Percentiles rank a stretch among this genome's conserved stretches.
Evolutionary conservation across 2,329 filamentous ascomycete genomes (phyloP).

Genomic region (Cladophialophora exuberans): DNA sequence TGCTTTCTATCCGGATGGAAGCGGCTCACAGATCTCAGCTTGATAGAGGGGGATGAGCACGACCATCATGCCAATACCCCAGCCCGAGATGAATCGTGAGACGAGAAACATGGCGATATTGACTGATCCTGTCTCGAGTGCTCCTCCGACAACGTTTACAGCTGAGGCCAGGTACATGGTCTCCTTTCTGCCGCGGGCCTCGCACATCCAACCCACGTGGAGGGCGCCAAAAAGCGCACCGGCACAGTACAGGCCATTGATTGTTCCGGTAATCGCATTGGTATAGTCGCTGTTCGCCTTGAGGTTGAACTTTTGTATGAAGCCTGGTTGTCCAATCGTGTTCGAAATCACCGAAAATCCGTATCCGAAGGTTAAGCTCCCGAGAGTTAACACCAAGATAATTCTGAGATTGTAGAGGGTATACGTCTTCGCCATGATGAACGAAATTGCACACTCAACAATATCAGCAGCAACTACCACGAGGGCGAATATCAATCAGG

Average conservation of each 20-base stretch:
- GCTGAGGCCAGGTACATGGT: constrained; percentile 25
- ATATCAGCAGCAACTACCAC: background rate
- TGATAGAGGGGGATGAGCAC: constrained; percentile 25
- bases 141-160: constrained; percentile 25
- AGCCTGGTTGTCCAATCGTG: constrained; percentile 58
- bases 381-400: constrained; percentile 25
- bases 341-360: constrained; percentile 55
- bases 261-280: constrained; percentile 42
- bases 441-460: no score
- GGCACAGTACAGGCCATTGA: constrained; percentile 28
- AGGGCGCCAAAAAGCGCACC: constrained; percentile 26
- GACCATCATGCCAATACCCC: constrained; percentile 29
- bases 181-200: constrained; percentile 25
- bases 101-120: constrained; percentile 30
- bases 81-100: constrained; percentile 25
- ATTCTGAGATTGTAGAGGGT: constrained; percentile 27
- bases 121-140: constrained; percentile 24
- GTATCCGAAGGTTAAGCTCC: constrained; percentile 52
- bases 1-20: background rate
- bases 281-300: constrained; percentile 35
- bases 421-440: constrained; percentile 25
- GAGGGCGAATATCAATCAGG: no score
- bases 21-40: constrained; percentile 37
- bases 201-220: constrained; percentile 24
- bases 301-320: constrained; percentile 55